These are phyloP conservation scores for Salix udensis DNA, from an alignment of 345 rosid genomes.

Conservation along the genomic window DNA sequence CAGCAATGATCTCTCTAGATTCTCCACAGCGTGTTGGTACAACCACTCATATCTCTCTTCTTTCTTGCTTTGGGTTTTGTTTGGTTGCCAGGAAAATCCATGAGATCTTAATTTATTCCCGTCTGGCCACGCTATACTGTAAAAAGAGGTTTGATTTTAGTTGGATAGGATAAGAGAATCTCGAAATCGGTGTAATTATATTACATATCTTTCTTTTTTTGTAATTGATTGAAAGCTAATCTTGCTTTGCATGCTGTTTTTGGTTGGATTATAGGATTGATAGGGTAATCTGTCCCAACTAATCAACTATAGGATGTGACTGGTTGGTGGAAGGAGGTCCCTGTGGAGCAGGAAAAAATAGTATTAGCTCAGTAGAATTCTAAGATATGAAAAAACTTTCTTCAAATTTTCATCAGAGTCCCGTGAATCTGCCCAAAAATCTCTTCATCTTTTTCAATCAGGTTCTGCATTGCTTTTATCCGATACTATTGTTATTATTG, in stretches of 20 bases:
- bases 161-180: background rate
- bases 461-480: no score
- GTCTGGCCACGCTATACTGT: conserved; percentile 13
- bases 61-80: conserved; percentile 29
- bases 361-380: no score
- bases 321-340: background rate
- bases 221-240: background rate
- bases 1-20: conserved; percentile 30
- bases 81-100: conserved; percentile 40
- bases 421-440: no score
- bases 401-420: no score
- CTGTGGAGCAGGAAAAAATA: no score
- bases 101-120: conserved; percentile 28
- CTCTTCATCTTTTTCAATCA: no score
- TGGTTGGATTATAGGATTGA: background rate
- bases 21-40: conserved; percentile 33
- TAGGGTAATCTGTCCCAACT: conserved; percentile 6
- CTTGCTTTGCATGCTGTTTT: conserved; percentile 1
- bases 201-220: background rate
- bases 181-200: background rate
- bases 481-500: background rate
- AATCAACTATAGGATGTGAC: conserved; percentile 14
- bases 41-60: conserved; percentile 23
- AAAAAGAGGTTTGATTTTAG: background rate
- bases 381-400: no score